Evolutionary conservation across 495 filamentous ascomycete species (phyloP), one percentile per base, ranked within the genome.

Genomic region (Antarctomyces pellizariae): DNA sequence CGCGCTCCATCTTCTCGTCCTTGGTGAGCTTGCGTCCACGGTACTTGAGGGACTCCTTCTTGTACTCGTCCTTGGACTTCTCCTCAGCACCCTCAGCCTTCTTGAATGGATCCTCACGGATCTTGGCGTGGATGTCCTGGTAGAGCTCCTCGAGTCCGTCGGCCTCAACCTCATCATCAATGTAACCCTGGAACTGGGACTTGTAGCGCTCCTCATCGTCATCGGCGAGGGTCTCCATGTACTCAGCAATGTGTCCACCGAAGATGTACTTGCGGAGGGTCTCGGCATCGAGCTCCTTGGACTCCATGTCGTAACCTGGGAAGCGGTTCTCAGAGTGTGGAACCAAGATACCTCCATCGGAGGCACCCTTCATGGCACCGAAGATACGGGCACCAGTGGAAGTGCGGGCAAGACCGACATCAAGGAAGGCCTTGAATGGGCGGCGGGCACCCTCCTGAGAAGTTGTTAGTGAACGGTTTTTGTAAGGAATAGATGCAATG

Each of bases 121-220:
- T 99, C 48, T 73, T 71, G 55, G 75, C 72, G 69, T 99, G 89
- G 32, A 82, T 84, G 51, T 93, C 78, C 26, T 57, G 44, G 65
- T 95, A 99, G 47, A 95, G 53, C 41, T 99, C 89, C 77, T 99
- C 86, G 25, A 99, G 64, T 37, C 79, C 79, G 49, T 92, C 89
- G 30, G 86, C 84, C 59, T 95, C 86, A 35, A 95, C 54, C 38
- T 84, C 89, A 45, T 90, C 75, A 48, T 95, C 86, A 38, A 90
- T 72, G 66, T 99, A 99, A 56, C 82, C 69, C 52, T 68, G 55
- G 74, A 99, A 97, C 64, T 95, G 86, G 42, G 67, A 69, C 67
- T 82, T 84, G 73, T 78, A 99, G 52, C 86, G 82, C 67, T 99
- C 86, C 74, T 99, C 86, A 52, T 99, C 86, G 52, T 99, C 86